Evolutionary conservation across 768 basidiomycete species (phyloP).

Genomic region (Mycena epipterygia): DNA sequence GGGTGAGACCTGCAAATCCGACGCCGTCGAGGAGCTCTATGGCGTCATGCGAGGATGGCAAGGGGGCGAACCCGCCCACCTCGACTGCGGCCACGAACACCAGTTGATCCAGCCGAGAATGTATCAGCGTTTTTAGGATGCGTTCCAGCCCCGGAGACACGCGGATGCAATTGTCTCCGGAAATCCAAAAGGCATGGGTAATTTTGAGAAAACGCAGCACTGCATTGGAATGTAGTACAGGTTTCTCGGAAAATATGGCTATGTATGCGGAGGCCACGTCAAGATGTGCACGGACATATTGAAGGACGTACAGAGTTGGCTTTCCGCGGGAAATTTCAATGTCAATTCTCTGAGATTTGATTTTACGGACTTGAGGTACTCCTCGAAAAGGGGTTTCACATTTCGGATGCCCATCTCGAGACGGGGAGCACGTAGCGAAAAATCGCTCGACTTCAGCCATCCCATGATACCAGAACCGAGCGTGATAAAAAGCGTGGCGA

Average conservation of each 20-base stretch:
- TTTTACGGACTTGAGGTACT: conserved; percentile 2
- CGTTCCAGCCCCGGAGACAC: not conserved
- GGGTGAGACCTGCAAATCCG: not conserved
- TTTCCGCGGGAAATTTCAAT: not conserved
- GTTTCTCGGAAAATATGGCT: not conserved
- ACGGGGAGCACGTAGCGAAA: conserved; percentile 8
- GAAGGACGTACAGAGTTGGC: not conserved
- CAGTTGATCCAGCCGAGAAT: conserved; percentile 12
- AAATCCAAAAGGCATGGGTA: conserved; percentile 1
- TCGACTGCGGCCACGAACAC: not conserved
- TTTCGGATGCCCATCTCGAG: conserved; percentile 1
- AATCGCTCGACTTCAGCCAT: conserved; percentile 15
- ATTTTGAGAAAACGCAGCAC: conserved; percentile 9
- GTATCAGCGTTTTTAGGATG: not conserved
- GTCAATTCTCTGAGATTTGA: not conserved
- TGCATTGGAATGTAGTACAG: not conserved
- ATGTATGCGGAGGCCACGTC: not conserved
- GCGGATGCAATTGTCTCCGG: not conserved
- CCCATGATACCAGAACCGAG: not conserved
- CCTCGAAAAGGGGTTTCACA: not conserved
- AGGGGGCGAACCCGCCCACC: not conserved
- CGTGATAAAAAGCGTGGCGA: not conserved
- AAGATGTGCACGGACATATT: not conserved
- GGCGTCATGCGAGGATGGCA: not conserved
- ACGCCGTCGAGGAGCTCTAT: conserved; percentile 10